Evolutionary conservation across 163 green algal genomes (phyloP), one percentile per base, ranked within the genome.

Genomic region (Trebouxia gelatinosa): DNA sequence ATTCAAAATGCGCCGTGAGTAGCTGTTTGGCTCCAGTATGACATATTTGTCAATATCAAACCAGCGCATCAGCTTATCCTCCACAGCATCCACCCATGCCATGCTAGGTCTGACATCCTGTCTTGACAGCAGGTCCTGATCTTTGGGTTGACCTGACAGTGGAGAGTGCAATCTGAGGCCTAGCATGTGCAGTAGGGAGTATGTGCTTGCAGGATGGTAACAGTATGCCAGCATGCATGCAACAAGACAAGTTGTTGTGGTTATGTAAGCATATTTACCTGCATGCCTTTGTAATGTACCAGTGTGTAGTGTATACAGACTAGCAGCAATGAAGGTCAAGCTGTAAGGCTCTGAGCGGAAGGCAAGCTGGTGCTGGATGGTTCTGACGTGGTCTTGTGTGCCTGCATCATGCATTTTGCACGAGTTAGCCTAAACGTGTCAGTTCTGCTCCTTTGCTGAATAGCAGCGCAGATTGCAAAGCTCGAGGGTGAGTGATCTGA

Each of bases 51-150:
- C 82, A 4, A 91, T 46, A 0, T 85, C 87, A 71, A 97, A 93
- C 92, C 92, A 97, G 58, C 85, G 81, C 82, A 93, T 89, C 76
- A 96, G 81, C 72, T 89, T 90, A 80, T 90, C 84, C 32, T 77
- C 34, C 75, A 78, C 64, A 35, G 64, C 50, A n/a, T 51, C 61
- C 43, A 48, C 39, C 6, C 61, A 75, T 78, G 38, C 21, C 35
- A 31, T 54, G 61, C n/a, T 37, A 3, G 40, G 13, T 61, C 43
- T 23, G 37, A 31, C 65, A 40, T 5, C 64, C 70, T 64, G 48
- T 78, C 40, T 67, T 83, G 46, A 28, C 17, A 19, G n/a, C n/a
- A n/a, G n/a, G 37, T 54, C 62, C 61, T 78, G 34, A 40, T 40
- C n/a, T n/a, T n/a, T n/a, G n/a, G n/a, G n/a, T n/a, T n/a, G n/a